Percentiles rank a stretch among this genome's conserved stretches.
These are phyloP conservation scores for Fistulifera solaris DNA, from an alignment of 108 stramenopile species.

Conservation along the genomic window DNA sequence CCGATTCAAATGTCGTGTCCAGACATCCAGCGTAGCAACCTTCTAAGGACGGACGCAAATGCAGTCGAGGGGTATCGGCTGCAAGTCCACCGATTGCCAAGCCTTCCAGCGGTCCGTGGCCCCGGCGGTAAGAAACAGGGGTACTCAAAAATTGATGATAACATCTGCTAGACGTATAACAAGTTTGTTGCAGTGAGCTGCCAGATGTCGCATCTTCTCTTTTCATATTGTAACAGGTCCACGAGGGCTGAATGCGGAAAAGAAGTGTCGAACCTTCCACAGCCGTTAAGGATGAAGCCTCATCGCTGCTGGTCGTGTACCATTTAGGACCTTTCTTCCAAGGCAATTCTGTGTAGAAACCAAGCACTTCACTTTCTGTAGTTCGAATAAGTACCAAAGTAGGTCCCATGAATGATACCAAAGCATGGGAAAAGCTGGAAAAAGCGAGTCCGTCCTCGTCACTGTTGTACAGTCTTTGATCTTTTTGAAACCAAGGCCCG, in stretches of 20 bases:
- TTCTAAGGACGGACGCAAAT: slow-evolving; percentile 22
- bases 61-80: slow-evolving; percentile 19
- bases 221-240: slow-evolving; percentile 5
- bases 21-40: slow-evolving; percentile 12
- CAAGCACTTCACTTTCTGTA: slow-evolving; percentile 13
- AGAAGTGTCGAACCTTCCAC: slow-evolving; percentile 4
- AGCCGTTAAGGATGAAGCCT: background rate
- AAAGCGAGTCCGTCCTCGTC: slow-evolving; percentile 22
- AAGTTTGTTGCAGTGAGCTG: background rate
- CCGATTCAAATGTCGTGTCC: slow-evolving; percentile 20
- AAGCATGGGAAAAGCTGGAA: slow-evolving; percentile 14
- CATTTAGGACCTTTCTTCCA: slow-evolving; percentile 19
- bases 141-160: background rate
- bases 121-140: slow-evolving; percentile 2
- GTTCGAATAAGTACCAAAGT: slow-evolving; percentile 19
- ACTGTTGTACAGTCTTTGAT: slow-evolving; percentile 19
- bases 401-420: slow-evolving; percentile 21
- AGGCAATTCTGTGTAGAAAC: slow-evolving; percentile 16
- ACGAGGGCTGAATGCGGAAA: slow-evolving; percentile 8
- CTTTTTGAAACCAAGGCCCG: background rate
- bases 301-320: slow-evolving; percentile 1
- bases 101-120: slow-evolving; percentile 9
- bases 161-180: background rate
- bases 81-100: slow-evolving; percentile 23
- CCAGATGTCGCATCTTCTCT: background rate